phyloP scores from a whole-genome alignment of 2,329 filamentous ascomycete species.

The Sporothrix phasma region DNA sequence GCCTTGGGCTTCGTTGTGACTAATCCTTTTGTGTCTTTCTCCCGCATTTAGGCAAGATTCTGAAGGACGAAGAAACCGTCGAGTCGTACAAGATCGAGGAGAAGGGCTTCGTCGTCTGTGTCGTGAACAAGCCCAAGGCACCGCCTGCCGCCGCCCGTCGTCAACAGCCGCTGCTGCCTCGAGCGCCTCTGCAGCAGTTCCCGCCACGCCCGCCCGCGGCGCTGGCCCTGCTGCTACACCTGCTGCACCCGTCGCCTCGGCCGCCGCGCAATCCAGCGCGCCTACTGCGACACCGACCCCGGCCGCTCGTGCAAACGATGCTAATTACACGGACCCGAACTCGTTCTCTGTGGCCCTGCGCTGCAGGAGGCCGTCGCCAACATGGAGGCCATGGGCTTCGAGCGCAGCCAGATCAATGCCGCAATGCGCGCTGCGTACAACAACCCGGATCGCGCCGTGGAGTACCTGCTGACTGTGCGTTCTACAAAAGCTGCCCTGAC shows the following conservation, averaged over 20 bases:
- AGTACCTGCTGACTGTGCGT: constrained; percentile 81
- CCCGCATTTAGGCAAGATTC: constrained; percentile 68
- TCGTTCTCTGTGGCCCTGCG: constrained; percentile 79
- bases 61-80: constrained; percentile 95
- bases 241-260: constrained; percentile 39
- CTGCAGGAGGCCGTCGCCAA: constrained; percentile 73
- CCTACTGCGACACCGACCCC: constrained; percentile 40
- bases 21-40: constrained; percentile 1
- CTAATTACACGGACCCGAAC: constrained; percentile 57
- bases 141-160: constrained; percentile 39
- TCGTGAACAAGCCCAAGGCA: constrained; percentile 88
- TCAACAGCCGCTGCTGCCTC: constrained; percentile 42
- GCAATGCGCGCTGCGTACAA: constrained; percentile 95
- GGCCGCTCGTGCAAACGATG: constrained; percentile 28
- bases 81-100: constrained; percentile 98
- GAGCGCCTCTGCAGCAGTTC: constrained; percentile 32
- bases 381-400: constrained; percentile 97
- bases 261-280: constrained; percentile 35
- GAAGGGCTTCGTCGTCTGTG: constrained; percentile 98
- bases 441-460: constrained; percentile 94
- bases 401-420: constrained; percentile 75
- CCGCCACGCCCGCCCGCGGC: constrained; percentile 46
- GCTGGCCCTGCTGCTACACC: constrained; percentile 41
- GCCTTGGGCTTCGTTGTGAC: constrained; percentile 21
- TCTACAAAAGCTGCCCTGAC: too few species aligned